phyloP scores from a whole-genome alignment of 805 yeast species.

The Pachysolen tannophilus region DNA sequence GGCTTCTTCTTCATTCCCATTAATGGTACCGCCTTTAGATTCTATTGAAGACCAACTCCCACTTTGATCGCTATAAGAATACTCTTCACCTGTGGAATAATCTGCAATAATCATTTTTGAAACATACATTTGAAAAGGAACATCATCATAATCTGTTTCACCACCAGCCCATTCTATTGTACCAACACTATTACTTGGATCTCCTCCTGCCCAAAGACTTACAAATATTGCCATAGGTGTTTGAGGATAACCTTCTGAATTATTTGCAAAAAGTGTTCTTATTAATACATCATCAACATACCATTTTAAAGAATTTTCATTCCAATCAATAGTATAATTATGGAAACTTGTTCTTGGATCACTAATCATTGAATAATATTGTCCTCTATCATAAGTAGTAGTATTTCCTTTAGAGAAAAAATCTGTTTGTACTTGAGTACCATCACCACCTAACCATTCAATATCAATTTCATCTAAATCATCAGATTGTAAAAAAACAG shows the following conservation, averaged over 20 bases:
- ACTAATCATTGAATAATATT: slow-evolving; percentile 43
- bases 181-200: slow-evolving; percentile 41
- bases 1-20: slow-evolving; percentile 40
- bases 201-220: slow-evolving; percentile 47
- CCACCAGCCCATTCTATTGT: slow-evolving; percentile 72
- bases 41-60: slow-evolving; percentile 32
- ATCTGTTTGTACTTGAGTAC: slow-evolving; percentile 66
- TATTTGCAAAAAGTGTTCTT: slow-evolving; percentile 43
- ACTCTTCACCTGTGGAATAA: slow-evolving; percentile 38
- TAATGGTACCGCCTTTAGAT: slow-evolving; percentile 35
- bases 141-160: slow-evolving; percentile 41
- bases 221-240: slow-evolving; percentile 50
- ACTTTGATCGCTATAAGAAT: slow-evolving; percentile 29
- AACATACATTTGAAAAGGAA: slow-evolving; percentile 53
- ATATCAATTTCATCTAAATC: slow-evolving; percentile 86
- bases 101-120: slow-evolving; percentile 41
- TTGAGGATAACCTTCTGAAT: slow-evolving; percentile 66
- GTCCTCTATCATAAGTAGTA: slow-evolving; percentile 73
- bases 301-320: slow-evolving; percentile 50
- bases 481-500: slow-evolving; percentile 74
- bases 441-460: slow-evolving; percentile 83
- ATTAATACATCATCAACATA: slow-evolving; percentile 51
- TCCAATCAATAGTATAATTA: slow-evolving; percentile 73
- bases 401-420: slow-evolving; percentile 78
- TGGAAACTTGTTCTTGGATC: slow-evolving; percentile 45